Evolutionary conservation across 495 filamentous ascomycete species (phyloP), one percentile per base, ranked within the genome.

Genomic region (Durotheca rogersii): DNA sequence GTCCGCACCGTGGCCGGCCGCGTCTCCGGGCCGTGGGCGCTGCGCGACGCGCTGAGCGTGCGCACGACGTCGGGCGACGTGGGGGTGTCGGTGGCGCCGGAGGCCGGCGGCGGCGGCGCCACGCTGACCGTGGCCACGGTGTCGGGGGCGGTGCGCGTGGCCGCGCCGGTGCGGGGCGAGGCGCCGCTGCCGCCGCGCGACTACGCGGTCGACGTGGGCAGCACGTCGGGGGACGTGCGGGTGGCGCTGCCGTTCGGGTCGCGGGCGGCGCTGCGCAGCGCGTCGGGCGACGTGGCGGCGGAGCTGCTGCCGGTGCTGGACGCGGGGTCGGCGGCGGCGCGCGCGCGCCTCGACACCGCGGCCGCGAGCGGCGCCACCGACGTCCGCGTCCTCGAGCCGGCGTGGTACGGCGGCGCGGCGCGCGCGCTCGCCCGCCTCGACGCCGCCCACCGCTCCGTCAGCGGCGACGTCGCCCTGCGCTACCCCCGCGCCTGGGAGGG

Each of bases 401-500:
- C 71, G 15, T 75, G 70, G 67, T 53, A 54, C 33, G 41, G 33
- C 4, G 48, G 4, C 4, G 4, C 23, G 23, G 23, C 23, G 23
- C 4, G 23, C 23, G 23, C 23, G 9, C 49, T 73, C 3, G 36
- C 64, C n/a, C 50, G 50, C 29, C 47, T 76, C 1, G 25, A 51
- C 4, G 45, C 60, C 6, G 9, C 39, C 18, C 73, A 75, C 34
- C 61, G 29, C 16, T 62, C 61, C 4, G 71, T 68, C 0, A 71
- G 68, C 12, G 72, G 64, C 0, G 39, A 64, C 14, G 51, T 74
- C 30, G 37, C 31, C 7, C 41, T 76, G 2, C 41, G 30, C 7
- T 73, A 68, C 19, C 73, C 74, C 0, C 52, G 41, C 17, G 41
- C 53, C 0, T 77, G 74, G 74, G 72, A 74, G 47, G 74, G 74